A percentile compares a stretch with the other conserved stretches of the same genome.
phyloP scores from a whole-genome alignment of 352 stramenopile genomes.

The Globisporangium lucens region DNA sequence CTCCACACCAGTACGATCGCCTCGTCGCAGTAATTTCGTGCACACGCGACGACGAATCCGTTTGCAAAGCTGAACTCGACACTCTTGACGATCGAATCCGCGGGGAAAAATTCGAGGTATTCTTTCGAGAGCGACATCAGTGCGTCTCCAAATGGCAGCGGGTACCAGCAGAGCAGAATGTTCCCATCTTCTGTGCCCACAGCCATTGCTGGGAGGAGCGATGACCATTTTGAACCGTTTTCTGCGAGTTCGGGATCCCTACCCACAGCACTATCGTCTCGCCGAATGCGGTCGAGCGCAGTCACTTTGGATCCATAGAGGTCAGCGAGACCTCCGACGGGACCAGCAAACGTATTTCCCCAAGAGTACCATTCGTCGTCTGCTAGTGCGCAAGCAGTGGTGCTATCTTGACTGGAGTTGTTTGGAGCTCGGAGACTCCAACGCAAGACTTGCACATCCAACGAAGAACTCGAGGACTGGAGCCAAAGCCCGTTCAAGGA shows the following conservation, averaged over 20 bases:
- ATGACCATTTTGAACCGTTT: conserved; percentile 31
- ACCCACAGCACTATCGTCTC: conserved; percentile 13
- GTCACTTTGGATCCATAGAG: conserved; percentile 29
- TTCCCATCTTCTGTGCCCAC: conserved; percentile 47
- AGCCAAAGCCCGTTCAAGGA: conserved; percentile 54
- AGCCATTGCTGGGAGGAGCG: conserved; percentile 41
- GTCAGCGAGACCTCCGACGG: conserved; percentile 44
- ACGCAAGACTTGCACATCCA: conserved; percentile 58
- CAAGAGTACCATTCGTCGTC: conserved; percentile 53
- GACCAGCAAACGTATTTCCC: conserved; percentile 50
- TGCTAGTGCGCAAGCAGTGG: conserved; percentile 21
- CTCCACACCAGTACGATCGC: conserved; percentile 62
- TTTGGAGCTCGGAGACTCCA: conserved; percentile 42
- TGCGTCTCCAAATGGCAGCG: conserved; percentile 38
- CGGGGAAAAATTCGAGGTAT: conserved; percentile 48
- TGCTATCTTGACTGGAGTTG: neutral
- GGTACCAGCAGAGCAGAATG: conserved; percentile 71
- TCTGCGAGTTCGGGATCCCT: neutral
- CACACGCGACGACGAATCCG: conserved; percentile 49
- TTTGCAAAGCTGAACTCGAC: conserved; percentile 57
- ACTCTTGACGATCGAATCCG: conserved; percentile 35
- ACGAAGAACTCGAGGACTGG: conserved; percentile 55
- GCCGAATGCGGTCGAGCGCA: conserved; percentile 39
- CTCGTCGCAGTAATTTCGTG: conserved; percentile 28
- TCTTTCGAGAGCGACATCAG: conserved; percentile 47